phyloP scores from a whole-genome alignment of 495 filamentous ascomycete genomes.

The Neurospora sublineolata region DNA sequence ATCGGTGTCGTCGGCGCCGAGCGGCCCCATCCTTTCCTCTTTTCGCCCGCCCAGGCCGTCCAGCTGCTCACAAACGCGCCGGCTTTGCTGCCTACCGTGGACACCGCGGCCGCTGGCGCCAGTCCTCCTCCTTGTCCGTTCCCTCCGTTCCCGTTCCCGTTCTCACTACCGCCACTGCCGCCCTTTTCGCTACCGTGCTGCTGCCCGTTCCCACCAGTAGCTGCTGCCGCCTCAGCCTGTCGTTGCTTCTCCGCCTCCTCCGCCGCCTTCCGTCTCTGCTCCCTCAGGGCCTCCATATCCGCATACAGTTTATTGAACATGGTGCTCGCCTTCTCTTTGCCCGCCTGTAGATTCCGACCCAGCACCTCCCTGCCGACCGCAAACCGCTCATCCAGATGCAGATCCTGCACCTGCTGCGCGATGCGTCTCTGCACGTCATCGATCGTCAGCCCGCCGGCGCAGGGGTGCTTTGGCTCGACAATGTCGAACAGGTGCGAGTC shows the following conservation, averaged over 20 bases:
- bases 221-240: slow-evolving; percentile 14
- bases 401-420: slow-evolving; percentile 75
- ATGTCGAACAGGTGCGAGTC: slow-evolving; percentile 90
- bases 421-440: slow-evolving; percentile 89
- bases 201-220: slow-evolving; percentile 9
- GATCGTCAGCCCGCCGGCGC: slow-evolving; percentile 85
- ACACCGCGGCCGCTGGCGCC: slow-evolving; percentile 54
- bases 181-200: slow-evolving; percentile 2
- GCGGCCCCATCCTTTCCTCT: slow-evolving; percentile 54
- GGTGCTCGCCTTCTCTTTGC: slow-evolving; percentile 70
- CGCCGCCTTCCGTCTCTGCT: slow-evolving; percentile 61
- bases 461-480: slow-evolving; percentile 84
- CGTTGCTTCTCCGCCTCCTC: slow-evolving; percentile 41
- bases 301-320: slow-evolving; percentile 80
- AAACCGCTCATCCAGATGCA: slow-evolving; percentile 79
- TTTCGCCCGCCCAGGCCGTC: slow-evolving; percentile 91
- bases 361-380: slow-evolving; percentile 66
- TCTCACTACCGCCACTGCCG: slow-evolving; percentile 7
- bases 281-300: slow-evolving; percentile 76
- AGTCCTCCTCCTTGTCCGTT: slow-evolving; percentile 46
- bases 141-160: slow-evolving; percentile 11
- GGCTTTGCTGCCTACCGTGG: slow-evolving; percentile 59
- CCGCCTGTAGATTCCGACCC: slow-evolving; percentile 67
- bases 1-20: slow-evolving; percentile 8
- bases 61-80: slow-evolving; percentile 86